A percentile compares a stretch with the other conserved stretches of the same genome.
Evolutionary conservation across 257 asterid species (phyloP).

Genomic region (Solanum bukasovii): DNA sequence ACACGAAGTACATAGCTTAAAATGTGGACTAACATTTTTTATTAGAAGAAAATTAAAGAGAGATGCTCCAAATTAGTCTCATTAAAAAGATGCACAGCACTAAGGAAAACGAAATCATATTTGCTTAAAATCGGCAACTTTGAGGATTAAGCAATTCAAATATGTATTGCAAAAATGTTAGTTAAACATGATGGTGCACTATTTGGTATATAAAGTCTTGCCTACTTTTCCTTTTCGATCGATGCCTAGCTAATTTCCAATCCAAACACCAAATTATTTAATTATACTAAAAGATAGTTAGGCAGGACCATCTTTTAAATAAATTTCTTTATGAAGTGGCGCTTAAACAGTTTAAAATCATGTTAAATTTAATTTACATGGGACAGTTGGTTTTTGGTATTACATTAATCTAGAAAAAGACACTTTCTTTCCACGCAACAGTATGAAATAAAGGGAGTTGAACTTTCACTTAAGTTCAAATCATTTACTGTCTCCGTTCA

Average conservation of each 20-base stretch:
- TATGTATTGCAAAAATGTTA: background rate
- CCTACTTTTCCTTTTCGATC: background rate
- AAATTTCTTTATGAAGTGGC: background rate
- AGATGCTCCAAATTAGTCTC: background rate
- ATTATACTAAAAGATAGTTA: background rate
- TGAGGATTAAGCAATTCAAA: constrained; percentile 7
- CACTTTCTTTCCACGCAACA: background rate
- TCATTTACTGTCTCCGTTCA: background rate
- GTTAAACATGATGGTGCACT: background rate
- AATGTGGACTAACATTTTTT: background rate
- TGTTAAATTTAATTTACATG: background rate
- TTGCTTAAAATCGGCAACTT: constrained; percentile 8
- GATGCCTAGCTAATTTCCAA: background rate
- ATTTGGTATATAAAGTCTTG: background rate
- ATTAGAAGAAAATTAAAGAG: background rate
- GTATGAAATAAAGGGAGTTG: background rate
- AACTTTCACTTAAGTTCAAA: background rate
- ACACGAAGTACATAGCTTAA: background rate
- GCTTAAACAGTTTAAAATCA: background rate
- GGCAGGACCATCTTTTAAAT: background rate
- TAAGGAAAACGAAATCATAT: constrained; percentile 3
- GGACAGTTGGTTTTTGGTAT: background rate
- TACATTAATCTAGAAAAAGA: background rate
- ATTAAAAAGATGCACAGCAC: background rate
- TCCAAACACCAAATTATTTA: background rate